A percentile compares a stretch with the other conserved stretches of the same genome.
These are phyloP conservation scores for Bryoerythrophyllum caledonicum DNA, from an alignment of 225 moss, liverwort and hornwort species.

Conservation along the genomic window DNA sequence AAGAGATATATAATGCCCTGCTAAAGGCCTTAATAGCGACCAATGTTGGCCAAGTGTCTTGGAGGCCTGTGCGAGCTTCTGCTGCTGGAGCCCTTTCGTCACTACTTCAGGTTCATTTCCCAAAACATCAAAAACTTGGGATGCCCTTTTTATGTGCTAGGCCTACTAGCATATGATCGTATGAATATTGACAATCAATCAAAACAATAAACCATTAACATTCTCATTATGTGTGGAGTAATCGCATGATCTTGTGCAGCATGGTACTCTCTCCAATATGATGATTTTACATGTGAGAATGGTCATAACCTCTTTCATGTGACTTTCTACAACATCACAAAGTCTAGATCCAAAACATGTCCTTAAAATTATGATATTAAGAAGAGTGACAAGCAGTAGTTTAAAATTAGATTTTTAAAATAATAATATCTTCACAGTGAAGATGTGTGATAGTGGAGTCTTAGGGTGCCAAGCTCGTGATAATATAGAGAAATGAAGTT, in stretches of 20 bases:
- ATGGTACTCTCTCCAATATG: not conserved
- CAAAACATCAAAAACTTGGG: too few species aligned
- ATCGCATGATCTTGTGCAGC: not conserved
- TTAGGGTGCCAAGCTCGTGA: too few species aligned
- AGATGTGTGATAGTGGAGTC: too few species aligned
- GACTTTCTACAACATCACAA: too few species aligned
- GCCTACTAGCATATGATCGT: not conserved
- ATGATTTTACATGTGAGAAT: not conserved
- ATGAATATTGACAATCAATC: not conserved
- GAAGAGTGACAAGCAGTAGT: too few species aligned
- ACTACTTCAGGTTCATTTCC: constrained; percentile 42
- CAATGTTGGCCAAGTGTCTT: constrained; percentile 43
- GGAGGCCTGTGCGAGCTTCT: constrained; percentile 54
- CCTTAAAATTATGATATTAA: too few species aligned
- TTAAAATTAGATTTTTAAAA: too few species aligned
- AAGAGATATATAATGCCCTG: constrained; percentile 43
- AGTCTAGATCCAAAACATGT: too few species aligned
- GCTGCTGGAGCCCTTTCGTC: constrained; percentile 50
- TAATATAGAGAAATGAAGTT: not conserved
- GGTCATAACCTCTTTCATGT: too few species aligned
- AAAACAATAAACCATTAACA: not conserved
- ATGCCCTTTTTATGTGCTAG: not conserved
- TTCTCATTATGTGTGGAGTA: not conserved
- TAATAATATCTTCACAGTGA: too few species aligned
- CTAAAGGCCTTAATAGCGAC: constrained; percentile 45